Conservation (phyloP, 148 eudicot genomes). For the Polygonum aviculare region DNA sequence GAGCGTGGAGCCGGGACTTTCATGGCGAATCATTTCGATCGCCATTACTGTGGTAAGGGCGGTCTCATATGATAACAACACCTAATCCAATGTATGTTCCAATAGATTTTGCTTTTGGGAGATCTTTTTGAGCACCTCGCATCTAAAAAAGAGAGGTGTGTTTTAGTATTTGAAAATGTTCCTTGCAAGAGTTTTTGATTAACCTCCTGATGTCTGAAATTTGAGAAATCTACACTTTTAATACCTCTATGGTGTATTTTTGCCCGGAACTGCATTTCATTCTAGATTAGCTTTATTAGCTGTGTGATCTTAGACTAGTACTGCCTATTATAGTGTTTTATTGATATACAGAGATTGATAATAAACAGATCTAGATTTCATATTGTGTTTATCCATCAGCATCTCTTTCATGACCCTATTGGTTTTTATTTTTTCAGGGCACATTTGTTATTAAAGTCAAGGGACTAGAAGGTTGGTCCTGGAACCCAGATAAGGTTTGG, state of each 20-base stretch:
- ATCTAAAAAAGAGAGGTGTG: too few relatives aligned
- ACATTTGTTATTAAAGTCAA: conserved; percentile 81
- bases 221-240: too few relatives aligned
- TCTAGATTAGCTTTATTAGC: background rate
- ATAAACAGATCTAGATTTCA: background rate
- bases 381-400: background rate
- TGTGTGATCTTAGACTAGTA: background rate
- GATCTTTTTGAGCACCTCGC: too few relatives aligned
- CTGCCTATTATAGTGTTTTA: background rate
- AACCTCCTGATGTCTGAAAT: too few relatives aligned
- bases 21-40: too few relatives aligned
- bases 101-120: too few relatives aligned
- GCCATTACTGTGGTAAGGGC: too few relatives aligned
- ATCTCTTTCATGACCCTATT: conserved; percentile 6
- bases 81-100: too few relatives aligned
- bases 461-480: conserved; percentile 95
- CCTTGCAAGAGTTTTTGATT: too few relatives aligned
- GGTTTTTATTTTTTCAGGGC: conserved; percentile 44
- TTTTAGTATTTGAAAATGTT: too few relatives aligned
- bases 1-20: too few relatives aligned
- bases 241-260: background rate
- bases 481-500: conserved; percentile 85
- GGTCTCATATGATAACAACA: too few relatives aligned
- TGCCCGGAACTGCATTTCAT: background rate
- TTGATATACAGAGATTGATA: background rate